These are phyloP conservation scores for Rubia balearica DNA, from an alignment of 305 asterid genomes.

Conservation along the genomic window DNA sequence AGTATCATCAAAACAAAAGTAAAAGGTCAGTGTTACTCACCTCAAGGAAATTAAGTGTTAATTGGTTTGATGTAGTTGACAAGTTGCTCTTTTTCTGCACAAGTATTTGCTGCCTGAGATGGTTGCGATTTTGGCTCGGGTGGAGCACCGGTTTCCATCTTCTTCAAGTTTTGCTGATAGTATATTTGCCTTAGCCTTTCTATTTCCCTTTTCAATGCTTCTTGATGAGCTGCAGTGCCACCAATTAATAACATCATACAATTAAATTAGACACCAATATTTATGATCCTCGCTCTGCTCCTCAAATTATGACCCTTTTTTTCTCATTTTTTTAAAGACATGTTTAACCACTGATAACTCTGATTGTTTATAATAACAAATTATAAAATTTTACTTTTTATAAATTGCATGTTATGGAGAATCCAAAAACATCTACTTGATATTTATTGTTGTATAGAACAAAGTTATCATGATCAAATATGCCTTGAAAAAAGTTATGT, in stretches of 20 bases:
- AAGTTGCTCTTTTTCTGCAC: slow-evolving; percentile 40
- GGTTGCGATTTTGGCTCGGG: slow-evolving; percentile 32
- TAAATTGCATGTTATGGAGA: too few species aligned
- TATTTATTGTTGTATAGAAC: too few species aligned
- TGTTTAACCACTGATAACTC: too few species aligned
- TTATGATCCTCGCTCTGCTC: slow-evolving; percentile 3
- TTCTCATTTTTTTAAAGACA: too few species aligned
- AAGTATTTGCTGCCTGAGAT: slow-evolving; percentile 25
- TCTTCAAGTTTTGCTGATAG: slow-evolving; percentile 63
- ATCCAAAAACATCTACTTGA: too few species aligned
- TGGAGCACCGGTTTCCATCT: slow-evolving; percentile 38
- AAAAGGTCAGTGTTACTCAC: background rate
- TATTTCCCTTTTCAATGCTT: slow-evolving; percentile 83
- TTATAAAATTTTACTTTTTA: too few species aligned
- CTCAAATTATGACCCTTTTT: too few species aligned
- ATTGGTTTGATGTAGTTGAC: slow-evolving; percentile 24
- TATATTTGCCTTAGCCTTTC: slow-evolving; percentile 76
- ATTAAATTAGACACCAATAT: background rate
- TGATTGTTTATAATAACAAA: too few species aligned
- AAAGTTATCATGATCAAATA: too few species aligned
- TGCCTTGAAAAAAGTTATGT: too few species aligned
- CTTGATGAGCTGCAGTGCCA: slow-evolving; percentile 68
- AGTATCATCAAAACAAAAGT: too few species aligned
- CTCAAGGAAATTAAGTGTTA: background rate
- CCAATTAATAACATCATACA: too few species aligned